These are phyloP conservation scores for Apiospora saccharicola DNA, from an alignment of 2,329 filamentous ascomycete genomes.

Conservation along the genomic window DNA sequence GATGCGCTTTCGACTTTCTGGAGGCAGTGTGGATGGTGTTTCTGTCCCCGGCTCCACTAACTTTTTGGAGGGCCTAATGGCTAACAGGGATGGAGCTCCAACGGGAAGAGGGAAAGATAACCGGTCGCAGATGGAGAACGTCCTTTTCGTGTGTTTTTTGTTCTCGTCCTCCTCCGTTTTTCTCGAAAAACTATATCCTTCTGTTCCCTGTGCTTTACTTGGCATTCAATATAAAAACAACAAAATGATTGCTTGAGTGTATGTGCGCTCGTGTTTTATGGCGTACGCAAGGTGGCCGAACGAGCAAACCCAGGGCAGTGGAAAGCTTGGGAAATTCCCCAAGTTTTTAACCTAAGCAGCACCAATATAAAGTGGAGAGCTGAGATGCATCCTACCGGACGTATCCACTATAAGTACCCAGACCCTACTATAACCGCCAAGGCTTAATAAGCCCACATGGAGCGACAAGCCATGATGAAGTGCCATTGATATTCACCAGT, in stretches of 20 bases:
- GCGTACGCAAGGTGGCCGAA: slow-evolving; percentile 13
- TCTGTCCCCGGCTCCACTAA: slow-evolving; percentile 7
- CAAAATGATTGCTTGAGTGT: not conserved
- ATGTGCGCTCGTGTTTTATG: not conserved
- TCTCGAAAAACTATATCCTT: not conserved
- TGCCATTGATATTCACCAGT: not conserved
- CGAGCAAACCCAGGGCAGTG: slow-evolving; percentile 9
- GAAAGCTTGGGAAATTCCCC: slow-evolving; percentile 17
- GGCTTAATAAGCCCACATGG: not conserved
- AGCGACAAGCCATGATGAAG: not conserved
- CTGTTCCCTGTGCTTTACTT: not conserved
- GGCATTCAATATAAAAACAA: slow-evolving; percentile 12
- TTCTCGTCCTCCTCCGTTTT: not conserved
- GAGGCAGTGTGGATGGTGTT: slow-evolving; percentile 12
- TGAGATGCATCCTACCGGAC: not conserved
- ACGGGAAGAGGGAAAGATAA: not conserved
- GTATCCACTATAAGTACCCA: not conserved
- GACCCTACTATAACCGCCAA: not conserved
- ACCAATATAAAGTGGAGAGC: not conserved
- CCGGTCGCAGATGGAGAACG: not conserved
- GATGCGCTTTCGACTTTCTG: not conserved
- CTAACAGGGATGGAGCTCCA: slow-evolving; percentile 6
- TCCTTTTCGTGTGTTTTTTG: not conserved
- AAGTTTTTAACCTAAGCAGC: slow-evolving; percentile 17
- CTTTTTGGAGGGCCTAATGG: not conserved